Percentiles rank a stretch among this genome's conserved stretches.
Evolutionary conservation across 2,329 filamentous ascomycete species (phyloP).

Genomic region (Verticillium dahliae): DNA sequence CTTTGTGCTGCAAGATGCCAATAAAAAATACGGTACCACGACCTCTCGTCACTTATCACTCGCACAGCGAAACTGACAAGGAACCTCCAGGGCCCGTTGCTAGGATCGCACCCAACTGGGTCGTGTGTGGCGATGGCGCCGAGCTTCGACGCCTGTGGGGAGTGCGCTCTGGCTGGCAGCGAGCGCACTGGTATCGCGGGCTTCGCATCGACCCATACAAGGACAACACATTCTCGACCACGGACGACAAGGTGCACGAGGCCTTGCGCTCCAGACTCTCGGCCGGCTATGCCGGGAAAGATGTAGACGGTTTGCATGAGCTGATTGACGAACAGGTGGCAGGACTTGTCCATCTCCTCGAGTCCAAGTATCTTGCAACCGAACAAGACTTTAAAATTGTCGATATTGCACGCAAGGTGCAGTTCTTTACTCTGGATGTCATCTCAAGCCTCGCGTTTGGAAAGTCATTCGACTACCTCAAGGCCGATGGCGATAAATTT

Average conservation of each 20-base stretch:
- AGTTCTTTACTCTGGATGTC: slow-evolving; percentile 17
- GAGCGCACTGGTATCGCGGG: slow-evolving; percentile 20
- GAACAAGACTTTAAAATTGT: slow-evolving; percentile 2
- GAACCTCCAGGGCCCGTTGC: slow-evolving; percentile 15
- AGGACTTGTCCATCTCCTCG: slow-evolving; percentile 5
- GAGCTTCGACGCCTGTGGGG: slow-evolving; percentile 5
- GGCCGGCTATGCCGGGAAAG: slow-evolving; percentile 23
- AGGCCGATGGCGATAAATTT: slow-evolving; percentile 16
- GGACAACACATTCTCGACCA: slow-evolving; percentile 22
- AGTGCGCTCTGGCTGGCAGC: slow-evolving; percentile 13
- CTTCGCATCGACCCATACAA: slow-evolving; percentile 21
- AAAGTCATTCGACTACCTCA: slow-evolving; percentile 17
- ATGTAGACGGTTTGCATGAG: slow-evolving; percentile 6
- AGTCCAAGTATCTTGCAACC: slow-evolving; percentile 5
- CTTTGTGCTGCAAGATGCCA: slow-evolving; percentile 15
- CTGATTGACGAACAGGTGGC: slow-evolving; percentile 4
- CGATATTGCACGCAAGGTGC: slow-evolving; percentile 7
- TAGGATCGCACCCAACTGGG: slow-evolving; percentile 12
- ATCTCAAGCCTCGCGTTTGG: slow-evolving; percentile 19
- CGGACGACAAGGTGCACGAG: slow-evolving; percentile 30
- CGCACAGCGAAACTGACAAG: neutral
- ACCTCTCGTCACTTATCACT: neutral
- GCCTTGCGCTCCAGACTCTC: slow-evolving; percentile 38
- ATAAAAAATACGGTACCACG: slow-evolving; percentile 15
- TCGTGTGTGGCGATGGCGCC: slow-evolving; percentile 12